Base-by-base conservation (phyloP, 192 early-diverging fungal species). In the Coemansia sp. region DNA sequence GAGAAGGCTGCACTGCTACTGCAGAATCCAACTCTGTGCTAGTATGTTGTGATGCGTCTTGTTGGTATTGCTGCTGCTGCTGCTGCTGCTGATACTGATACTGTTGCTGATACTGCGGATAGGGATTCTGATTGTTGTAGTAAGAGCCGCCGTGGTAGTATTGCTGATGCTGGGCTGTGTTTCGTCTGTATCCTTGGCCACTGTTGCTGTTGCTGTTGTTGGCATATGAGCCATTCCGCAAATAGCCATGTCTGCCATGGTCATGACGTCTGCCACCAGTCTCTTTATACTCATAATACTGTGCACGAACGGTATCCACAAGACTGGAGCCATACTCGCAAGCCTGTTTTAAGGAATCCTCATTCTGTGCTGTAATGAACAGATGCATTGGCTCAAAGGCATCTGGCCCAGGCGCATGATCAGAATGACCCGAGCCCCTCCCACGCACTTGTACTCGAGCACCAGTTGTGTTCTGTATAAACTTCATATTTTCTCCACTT, bases 371-470 rank as follows among this genome's bases (percentile, higher is more conserved):
- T 44, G 90, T 86, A 16, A 97, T 89, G 69, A 92, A 87, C 38
- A 97, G 85, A 68, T 94, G 89, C 64, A 97, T 85, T 7, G 91
- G 88, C 64, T 97, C 95, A 20, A 85, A 78, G 7, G 90, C 72
- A 49, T 94, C 93, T 7, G 75, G 64, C 4, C 87, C 88, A 4
- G 88, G 84, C 0, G 70, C 76, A 12, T 68, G 65, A 44, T 97
- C 94, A 12, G 86, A 83, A 55, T 84, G 95, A 10, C 93, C 93
- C 9, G 94, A 95, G 0, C 95, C 95, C 40, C 83, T 76, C 7
- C 95, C 95, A 45, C 92, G 91, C 19, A 95, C 81, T 48, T 95
- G 90, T 19, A 97, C 89, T 7, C 89, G 86, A 19, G 92, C 86
- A 0, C 85, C 81, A 4, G 95, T 93, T 44, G 89, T 89, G 50